Evolutionary conservation across 768 basidiomycete species (phyloP), one percentile per base, ranked within the genome.

Genomic region (Termitomyces sp.): DNA sequence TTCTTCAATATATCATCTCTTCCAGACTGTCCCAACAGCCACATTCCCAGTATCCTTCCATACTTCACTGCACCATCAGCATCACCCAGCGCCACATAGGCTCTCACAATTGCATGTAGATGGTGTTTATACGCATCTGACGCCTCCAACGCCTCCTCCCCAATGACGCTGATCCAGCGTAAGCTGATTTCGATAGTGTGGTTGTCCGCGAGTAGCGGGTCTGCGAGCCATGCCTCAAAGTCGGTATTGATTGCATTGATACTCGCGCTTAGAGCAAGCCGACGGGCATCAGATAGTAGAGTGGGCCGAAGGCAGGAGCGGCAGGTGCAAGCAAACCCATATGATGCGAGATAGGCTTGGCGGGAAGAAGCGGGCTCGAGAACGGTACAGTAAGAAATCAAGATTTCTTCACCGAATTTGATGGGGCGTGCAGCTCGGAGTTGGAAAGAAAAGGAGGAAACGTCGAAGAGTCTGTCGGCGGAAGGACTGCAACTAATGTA

Each of bases 401-500:
- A 66, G 21, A 73, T 64, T 54, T 75, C 68, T 40, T 72, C 70
- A 2, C 70, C 69, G 3, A 58, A 55, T 19, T 63, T 66, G 57
- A 75, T 70, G 42, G 66, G 54, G 0, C 65, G 61, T 9, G 54
- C 44, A 2, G 72, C 72, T 11, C 57, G 52, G 34, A 72, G 60
- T 34, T 64, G 64, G 28, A 70, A 61, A 7, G 68, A 62, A 51
- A 75, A 75, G 3, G 73, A 66, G 3, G 57, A 37, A 3, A 67
- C 35, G 42, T 71, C 67, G 51, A 73, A 73, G 23, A 61, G 12
- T 21, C 58, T 57, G 3, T 56, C 57, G 0, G 66, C 63, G 40
- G 72, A 73, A 27, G 72, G 66, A 17, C 67, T 62, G 55, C 73
- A 72, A 50, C 72, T 73, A 46, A 47, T 6, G 40, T 23, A 21